Evolutionary conservation across 2,329 filamentous ascomycete species (phyloP).

Genomic region (Pseudocercospora vitis): DNA sequence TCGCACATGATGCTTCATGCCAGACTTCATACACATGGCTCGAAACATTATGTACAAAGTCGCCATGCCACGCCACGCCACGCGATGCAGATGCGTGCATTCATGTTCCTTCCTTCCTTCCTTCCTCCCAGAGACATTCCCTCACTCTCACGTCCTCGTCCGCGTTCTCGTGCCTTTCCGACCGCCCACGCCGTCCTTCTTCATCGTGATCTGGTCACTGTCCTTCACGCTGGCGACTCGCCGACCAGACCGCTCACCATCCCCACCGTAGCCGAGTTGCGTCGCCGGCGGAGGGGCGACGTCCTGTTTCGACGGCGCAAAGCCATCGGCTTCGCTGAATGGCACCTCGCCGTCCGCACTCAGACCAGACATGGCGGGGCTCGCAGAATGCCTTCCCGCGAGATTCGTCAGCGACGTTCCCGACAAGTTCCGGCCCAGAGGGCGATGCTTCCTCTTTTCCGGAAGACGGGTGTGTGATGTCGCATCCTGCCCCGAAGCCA

Average conservation of each 20-base stretch:
- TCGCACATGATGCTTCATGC: not conserved
- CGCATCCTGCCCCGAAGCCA: conserved; percentile 17
- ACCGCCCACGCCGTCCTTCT: conserved; percentile 8
- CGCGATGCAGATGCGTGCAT: not conserved
- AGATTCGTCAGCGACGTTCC: conserved; percentile 24
- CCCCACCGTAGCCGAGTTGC: conserved; percentile 36
- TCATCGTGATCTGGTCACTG: conserved; percentile 17
- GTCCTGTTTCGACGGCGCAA: conserved; percentile 16
- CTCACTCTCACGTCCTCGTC: conserved; percentile 11
- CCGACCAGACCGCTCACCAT: conserved; percentile 28
- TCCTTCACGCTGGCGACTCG: conserved; percentile 36
- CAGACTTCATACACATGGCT: too few relatives aligned
- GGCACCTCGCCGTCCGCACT: conserved; percentile 12
- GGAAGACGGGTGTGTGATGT: conserved; percentile 7
- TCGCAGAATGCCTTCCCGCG: conserved; percentile 10
- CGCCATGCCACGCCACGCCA: not conserved
- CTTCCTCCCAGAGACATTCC: not conserved
- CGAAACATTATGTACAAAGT: not conserved
- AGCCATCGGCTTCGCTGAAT: conserved; percentile 27
- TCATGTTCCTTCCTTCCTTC: not conserved
- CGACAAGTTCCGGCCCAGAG: conserved; percentile 35
- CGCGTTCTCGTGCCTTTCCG: conserved; percentile 5
- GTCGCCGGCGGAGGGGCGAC: conserved; percentile 32
- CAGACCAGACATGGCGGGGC: conserved; percentile 11
- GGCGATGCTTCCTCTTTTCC: conserved; percentile 33